A percentile compares a stretch with the other conserved stretches of the same genome.
Evolutionary conservation across 2,329 filamentous ascomycete genomes (phyloP).

Genomic region (Fonsecaea nubica): DNA sequence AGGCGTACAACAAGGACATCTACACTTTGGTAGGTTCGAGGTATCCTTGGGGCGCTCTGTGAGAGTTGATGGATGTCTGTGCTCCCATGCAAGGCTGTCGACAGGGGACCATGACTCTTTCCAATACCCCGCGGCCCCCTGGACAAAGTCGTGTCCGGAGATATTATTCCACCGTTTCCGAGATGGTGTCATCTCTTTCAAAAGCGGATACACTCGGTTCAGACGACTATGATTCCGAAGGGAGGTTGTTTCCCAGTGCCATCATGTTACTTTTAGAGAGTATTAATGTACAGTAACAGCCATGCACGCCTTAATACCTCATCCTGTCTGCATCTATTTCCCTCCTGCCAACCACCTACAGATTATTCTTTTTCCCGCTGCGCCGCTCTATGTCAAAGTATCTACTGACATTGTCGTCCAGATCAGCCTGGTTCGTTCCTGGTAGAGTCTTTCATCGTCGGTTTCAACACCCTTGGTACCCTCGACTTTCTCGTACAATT

Average conservation of each 20-base stretch:
- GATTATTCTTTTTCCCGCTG: neutral
- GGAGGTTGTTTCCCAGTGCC: too few relatives aligned
- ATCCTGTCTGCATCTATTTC: neutral
- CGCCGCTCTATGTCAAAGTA: constrained; percentile 24
- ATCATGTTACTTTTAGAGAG: too few relatives aligned
- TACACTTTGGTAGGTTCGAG: neutral
- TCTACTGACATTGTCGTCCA: constrained; percentile 20
- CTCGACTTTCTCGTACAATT: constrained; percentile 16
- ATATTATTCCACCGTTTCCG: too few relatives aligned
- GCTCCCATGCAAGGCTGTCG: neutral
- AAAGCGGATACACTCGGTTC: too few relatives aligned
- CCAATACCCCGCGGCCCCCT: too few relatives aligned
- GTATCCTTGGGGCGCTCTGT: too few relatives aligned
- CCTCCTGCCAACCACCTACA: neutral
- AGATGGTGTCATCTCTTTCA: too few relatives aligned
- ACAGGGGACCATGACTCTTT: too few relatives aligned
- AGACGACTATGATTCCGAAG: too few relatives aligned
- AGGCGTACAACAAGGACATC: neutral
- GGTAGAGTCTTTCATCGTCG: constrained; percentile 21
- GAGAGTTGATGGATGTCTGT: neutral
- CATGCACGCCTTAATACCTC: neutral
- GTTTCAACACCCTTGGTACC: constrained; percentile 16
- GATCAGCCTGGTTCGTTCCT: constrained; percentile 8
- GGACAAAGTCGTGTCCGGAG: too few relatives aligned
- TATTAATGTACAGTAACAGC: too few relatives aligned